A percentile compares a stretch with the other conserved stretches of the same genome.
These are phyloP conservation scores for Helotiales sp. DNA, from an alignment of 2,329 filamentous ascomycete species.

Conservation along the genomic window DNA sequence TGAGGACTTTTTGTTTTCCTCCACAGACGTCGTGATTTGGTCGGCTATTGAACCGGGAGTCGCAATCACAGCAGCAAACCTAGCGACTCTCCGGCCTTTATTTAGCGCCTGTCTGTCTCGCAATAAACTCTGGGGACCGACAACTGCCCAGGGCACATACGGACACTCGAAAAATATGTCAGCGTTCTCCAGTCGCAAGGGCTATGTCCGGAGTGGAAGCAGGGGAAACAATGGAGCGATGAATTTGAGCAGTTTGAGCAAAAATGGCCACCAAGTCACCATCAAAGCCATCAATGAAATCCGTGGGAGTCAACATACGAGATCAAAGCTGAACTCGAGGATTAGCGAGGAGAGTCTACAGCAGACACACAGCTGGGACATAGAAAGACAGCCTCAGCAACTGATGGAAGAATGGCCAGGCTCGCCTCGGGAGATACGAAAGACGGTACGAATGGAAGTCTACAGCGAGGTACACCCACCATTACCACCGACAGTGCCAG, in stretches of 20 bases:
- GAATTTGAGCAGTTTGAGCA: neutral
- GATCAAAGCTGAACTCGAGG: neutral
- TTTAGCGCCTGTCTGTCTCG: slow-evolving; percentile 23
- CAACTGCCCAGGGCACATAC: neutral
- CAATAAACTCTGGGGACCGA: slow-evolving; percentile 7
- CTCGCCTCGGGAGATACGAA: slow-evolving; percentile 2
- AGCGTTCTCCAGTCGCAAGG: neutral
- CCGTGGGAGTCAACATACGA: neutral
- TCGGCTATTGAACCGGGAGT: slow-evolving; percentile 36
- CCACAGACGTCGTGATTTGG: slow-evolving; percentile 38
- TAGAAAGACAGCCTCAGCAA: neutral
- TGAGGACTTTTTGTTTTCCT: slow-evolving; percentile 37
- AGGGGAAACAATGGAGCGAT: neutral
- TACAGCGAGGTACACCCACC: neutral
- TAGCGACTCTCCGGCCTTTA: slow-evolving; percentile 36
- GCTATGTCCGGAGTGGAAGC: slow-evolving; percentile 10
- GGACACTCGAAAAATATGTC: slow-evolving; percentile 7
- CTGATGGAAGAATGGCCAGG: neutral
- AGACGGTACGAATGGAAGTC: slow-evolving; percentile 9
- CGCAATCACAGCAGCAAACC: slow-evolving; percentile 31
- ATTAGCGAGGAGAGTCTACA: neutral
- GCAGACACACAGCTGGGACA: neutral
- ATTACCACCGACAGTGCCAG: neutral
- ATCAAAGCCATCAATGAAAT: neutral
- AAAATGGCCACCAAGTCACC: neutral